Conservation (phyloP, 345 rosid species). For the Pelargonium nanum region DNA sequence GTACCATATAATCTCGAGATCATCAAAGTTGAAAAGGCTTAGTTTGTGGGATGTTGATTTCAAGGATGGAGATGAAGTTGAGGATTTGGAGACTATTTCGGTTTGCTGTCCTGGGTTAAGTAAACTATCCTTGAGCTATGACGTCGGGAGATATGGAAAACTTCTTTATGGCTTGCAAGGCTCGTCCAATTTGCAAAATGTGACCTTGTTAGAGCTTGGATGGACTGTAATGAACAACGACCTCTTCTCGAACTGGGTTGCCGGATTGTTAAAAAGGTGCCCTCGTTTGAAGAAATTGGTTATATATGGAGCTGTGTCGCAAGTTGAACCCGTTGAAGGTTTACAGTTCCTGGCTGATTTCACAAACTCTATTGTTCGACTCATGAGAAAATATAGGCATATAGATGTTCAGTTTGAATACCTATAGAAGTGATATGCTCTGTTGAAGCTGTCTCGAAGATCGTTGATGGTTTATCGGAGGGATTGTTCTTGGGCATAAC, state of each 20-base stretch:
- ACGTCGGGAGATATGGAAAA: constrained; percentile 39
- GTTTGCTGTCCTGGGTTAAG: constrained; percentile 53
- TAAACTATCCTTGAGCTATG: constrained; percentile 61
- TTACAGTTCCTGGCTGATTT: constrained; percentile 55
- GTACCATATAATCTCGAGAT: constrained; percentile 63
- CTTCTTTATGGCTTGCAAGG: constrained; percentile 57
- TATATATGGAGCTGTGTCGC: constrained; percentile 60
- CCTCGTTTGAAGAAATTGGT: constrained; percentile 58
- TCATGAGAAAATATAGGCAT: constrained; percentile 65
- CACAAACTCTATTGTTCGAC: constrained; percentile 57
- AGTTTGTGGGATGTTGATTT: constrained; percentile 77
- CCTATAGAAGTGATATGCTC: constrained; percentile 27
- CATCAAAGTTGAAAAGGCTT: constrained; percentile 60
- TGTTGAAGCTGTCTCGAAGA: too few species aligned
- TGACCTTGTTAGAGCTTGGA: constrained; percentile 62
- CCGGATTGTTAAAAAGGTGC: constrained; percentile 54
- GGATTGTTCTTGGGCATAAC: too few species aligned
- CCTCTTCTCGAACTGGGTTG: constrained; percentile 53
- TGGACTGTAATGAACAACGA: constrained; percentile 54
- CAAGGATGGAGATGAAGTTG: constrained; percentile 27
- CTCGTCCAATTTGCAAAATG: constrained; percentile 38
- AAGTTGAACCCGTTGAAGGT: constrained; percentile 52
- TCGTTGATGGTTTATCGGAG: too few species aligned
- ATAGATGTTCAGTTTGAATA: constrained; percentile 69
- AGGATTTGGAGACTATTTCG: constrained; percentile 64